Base-by-base conservation (phyloP, 2,329 filamentous ascomycete genomes). In the Diplodia corticola region DNA sequence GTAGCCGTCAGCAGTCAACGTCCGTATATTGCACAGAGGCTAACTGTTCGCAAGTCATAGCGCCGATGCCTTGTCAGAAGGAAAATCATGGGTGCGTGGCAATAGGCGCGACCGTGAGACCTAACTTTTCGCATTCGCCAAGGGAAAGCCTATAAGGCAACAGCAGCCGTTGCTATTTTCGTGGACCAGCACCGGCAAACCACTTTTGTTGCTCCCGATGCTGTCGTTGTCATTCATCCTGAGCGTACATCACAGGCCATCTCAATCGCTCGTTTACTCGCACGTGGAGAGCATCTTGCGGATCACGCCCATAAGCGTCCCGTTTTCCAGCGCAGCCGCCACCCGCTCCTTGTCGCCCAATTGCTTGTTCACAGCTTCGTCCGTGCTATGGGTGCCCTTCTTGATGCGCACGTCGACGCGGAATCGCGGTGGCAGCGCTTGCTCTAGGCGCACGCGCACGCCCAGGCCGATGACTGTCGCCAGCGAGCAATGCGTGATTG, bases 321-420 rank as follows among this genome's bases (percentile, higher is more conserved):
- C 91, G 76, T 99, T 99, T 79, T 98, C 95, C 72, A 97, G 82
- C 6, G 95, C 95, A 10, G 95, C 95, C 1, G 94, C 93, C 51
- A 99, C 95, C 68, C 95, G 85, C 81, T 99, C 95, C 83, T 98
- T 99, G 80, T 99, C 95, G 37, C 89, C 91, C 50, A 99, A 82
- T 80, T 99, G 95, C 83, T 97, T 97, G 81, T 96, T 97, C 63
- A 97, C 93, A 77, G 97, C 93, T 69, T 97, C 93, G 53, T 92
- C 94, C 68, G 96, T 96, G 70, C 88, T 92, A 77, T 98, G 95
- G n/a, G 93, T 95, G 69, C 93, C 94, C 79, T 96, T 91, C 79
- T 98, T 97, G 78, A 97, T 96, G 72, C 89, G 87, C 53, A 98
- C 92, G 77, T 98, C 93, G 60, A 98, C 86, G 44, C 95, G 88